Base-by-base conservation (phyloP, 1,284 basidiomycete genomes). In the Trametes hirsuta region DNA sequence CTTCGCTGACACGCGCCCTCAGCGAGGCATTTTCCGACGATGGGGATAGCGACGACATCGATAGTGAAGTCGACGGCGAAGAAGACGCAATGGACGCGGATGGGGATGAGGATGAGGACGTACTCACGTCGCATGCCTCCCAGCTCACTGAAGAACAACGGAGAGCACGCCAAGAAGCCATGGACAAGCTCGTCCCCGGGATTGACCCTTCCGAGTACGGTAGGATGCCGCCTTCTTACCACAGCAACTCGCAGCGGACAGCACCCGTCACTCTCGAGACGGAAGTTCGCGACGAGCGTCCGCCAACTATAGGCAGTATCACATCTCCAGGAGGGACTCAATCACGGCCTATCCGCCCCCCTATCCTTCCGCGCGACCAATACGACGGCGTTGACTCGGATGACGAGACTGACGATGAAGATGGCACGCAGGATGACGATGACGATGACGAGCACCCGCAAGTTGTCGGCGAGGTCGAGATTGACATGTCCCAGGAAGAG, bases 331-430 rank as follows among this genome's bases (percentile, higher is more conserved):
- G 22, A 41, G 65, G 69, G 59, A 61, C 59, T 55, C 71, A 54
- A 22, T 58, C 61, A 18, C 81, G 75, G 65, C 79, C 80, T 1
- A 80, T 91, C 49, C 82, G 93, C 18, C 79, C 84, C n/a, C 93
- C 94, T 1, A 82, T 93, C 54, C 81, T 96, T 55, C 80, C 87
- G 18, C 86, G 92, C 39, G 87, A 95, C 68, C 81, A 81, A 66
- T 96, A 87, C 69, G 94, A 96, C 53, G 94, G 94, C 15, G 86
- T 90, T 40, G 84, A 94, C 70, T 93, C 91, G 0, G 93, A 95
- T 66, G 93, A 94, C 58, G 91, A 93, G 65, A 88, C 86, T 0
- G 88, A 88, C 47, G 82, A 83, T 15, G 85, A 86, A 48, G 81
- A 80, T 21, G 74, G 69, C 12, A 81, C 79, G 8, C 85, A 82